Evolutionary conservation across 2,329 filamentous ascomycete genomes (phyloP).

Genomic region (Diplodia mutila): DNA sequence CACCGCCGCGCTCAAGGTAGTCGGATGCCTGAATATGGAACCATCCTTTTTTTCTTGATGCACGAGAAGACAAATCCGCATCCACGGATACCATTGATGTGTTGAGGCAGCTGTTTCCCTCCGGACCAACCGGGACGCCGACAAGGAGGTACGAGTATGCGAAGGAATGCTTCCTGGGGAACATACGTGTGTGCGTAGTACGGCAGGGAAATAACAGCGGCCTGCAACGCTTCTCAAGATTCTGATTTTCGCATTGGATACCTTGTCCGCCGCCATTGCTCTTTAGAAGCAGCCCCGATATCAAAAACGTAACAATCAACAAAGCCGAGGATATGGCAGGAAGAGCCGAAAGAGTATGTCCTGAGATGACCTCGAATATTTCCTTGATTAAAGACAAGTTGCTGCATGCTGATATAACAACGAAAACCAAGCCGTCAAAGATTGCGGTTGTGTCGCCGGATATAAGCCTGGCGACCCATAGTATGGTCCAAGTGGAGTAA

Average conservation of each 20-base stretch:
- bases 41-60: conserved; percentile 52
- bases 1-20: conserved; percentile 62
- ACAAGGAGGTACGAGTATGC: conserved; percentile 71
- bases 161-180: conserved; percentile 70
- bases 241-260: background rate
- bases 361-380: background rate
- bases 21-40: conserved; percentile 63
- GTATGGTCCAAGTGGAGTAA: background rate
- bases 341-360: background rate
- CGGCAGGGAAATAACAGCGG: conserved; percentile 64
- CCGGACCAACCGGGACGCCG: conserved; percentile 68
- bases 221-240: conserved; percentile 29
- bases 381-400: background rate
- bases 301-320: background rate
- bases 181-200: conserved; percentile 68
- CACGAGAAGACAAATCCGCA: conserved; percentile 28
- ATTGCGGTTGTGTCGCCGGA: background rate
- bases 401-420: background rate
- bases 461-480: background rate
- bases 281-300: background rate
- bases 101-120: conserved; percentile 45
- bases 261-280: background rate
- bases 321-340: background rate
- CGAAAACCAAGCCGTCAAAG: background rate
- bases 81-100: conserved; percentile 60